phyloP scores from a whole-genome alignment of 2,329 filamentous ascomycete species.

The Nigrospora oryzae region DNA sequence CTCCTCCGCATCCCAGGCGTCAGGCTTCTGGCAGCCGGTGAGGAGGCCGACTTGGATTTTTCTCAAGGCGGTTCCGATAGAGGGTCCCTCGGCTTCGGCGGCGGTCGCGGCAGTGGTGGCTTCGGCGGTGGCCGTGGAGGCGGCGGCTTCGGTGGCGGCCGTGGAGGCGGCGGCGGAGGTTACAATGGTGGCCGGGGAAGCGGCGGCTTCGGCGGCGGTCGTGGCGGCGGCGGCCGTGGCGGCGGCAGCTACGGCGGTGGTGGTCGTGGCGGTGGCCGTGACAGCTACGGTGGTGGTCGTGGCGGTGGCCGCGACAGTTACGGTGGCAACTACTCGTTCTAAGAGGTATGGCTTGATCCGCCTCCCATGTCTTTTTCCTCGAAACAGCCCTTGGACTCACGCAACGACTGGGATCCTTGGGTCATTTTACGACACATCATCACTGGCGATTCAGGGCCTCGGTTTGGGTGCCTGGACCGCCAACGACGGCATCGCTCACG shows the following conservation, averaged over 20 bases:
- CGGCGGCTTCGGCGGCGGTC: conserved; percentile 9
- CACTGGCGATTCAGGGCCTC: no score
- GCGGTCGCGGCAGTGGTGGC: neutral
- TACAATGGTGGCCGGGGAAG: conserved; percentile 9
- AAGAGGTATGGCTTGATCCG: no score
- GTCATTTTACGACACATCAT: no score
- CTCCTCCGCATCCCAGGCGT: conserved; percentile 15
- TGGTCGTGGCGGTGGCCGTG: conserved; percentile 2
- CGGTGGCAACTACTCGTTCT: neutral
- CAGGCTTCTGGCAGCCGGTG: conserved; percentile 9
- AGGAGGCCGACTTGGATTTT: neutral
- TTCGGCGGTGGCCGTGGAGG: conserved; percentile 4
- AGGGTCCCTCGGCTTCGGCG: neutral
- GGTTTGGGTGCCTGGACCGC: no score
- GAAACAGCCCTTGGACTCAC: no score
- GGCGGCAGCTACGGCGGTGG: neutral
- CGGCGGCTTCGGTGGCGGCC: conserved; percentile 6
- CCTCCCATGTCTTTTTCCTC: no score
- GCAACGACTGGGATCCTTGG: no score
- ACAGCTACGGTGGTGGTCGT: neutral
- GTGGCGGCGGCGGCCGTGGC: conserved; percentile 1
- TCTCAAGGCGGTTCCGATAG: neutral
- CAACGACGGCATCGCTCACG: no score
- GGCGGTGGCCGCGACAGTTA: conserved; percentile 3
- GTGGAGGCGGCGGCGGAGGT: conserved; percentile 9